Evolutionary conservation across 1,284 basidiomycete genomes (phyloP), one percentile per base, ranked within the genome.

Genomic region (Takashimella tepidaria): DNA sequence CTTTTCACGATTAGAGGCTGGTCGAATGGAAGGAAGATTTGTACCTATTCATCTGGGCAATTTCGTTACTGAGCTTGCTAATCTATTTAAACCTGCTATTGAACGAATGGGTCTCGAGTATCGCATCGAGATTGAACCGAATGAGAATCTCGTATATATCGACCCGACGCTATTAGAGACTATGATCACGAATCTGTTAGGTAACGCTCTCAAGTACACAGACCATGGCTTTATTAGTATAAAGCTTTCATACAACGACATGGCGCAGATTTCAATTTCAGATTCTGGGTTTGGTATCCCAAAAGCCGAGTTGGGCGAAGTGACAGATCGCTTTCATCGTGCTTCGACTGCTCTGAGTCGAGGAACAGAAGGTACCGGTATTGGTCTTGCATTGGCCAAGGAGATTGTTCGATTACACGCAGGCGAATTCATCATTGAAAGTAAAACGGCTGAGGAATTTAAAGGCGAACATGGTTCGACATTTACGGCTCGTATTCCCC

Each of bases 281-380:
- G 74, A 77, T 47, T 67, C 74, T 0, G 75, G 73, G 1, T 54
- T 68, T 8, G 73, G 73, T 4, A 72, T 76, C 16, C 68, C 67
- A 3, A n/a, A 41, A 2, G 50, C 21, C 13, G 60, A 61, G 10
- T 37, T 61, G 11, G 37, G 44, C 6, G 22, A 41, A 2, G 53
- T 60, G 12, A 56, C 57, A 13, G 55, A 60, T 5, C 42, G 54
- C 16, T 60, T 56, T 27, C 56, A 59, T 26, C 59, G 60, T 37
- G 53, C 54, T 0, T 42, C 47, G 21, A 37, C 55, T 0, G 45
- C 47, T 0, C 13, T 45, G 3, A 19, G 47, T 8, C 40, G 27
- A 13, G 26, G 43, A 5, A 51, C 50, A 12, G 49, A 60, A 25
- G 56, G 56, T 3, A 51, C 56, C 12, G 59, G 56, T 10, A 51